A percentile compares a stretch with the other conserved stretches of the same genome.
phyloP scores from a whole-genome alignment of 2,329 filamentous ascomycete genomes.

The Sporothrix dimorphospora region DNA sequence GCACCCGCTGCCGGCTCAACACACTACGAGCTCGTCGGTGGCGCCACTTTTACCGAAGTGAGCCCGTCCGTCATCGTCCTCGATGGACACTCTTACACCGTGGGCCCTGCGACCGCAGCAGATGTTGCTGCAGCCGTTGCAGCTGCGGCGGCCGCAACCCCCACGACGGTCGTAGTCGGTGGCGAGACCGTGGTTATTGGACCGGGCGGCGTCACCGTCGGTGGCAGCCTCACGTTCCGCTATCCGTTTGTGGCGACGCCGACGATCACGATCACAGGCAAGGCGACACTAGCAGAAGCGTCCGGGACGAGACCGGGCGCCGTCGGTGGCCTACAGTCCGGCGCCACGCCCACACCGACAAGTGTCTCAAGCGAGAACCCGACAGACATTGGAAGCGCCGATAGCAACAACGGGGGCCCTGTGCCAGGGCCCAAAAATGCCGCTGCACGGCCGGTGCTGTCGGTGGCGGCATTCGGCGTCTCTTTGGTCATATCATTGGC shows the following conservation, averaged over 20 bases:
- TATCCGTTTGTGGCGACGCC: slow-evolving; percentile 49
- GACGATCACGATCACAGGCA: slow-evolving; percentile 45
- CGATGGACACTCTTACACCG: slow-evolving; percentile 53
- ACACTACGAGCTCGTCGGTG: slow-evolving; percentile 54
- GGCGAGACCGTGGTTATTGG: slow-evolving; percentile 52
- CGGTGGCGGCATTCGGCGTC: background rate
- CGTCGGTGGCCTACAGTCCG: background rate
- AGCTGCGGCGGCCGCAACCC: background rate
- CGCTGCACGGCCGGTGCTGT: background rate
- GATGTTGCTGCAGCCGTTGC: slow-evolving; percentile 45
- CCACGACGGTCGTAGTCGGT: slow-evolving; percentile 48
- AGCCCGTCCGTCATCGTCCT: slow-evolving; percentile 55
- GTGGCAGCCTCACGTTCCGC: slow-evolving; percentile 47
- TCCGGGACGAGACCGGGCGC: background rate
- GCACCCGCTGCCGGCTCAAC: slow-evolving; percentile 45
- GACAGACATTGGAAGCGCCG: background rate
- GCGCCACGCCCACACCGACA: background rate
- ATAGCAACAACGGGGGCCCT: background rate
- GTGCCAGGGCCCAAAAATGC: background rate
- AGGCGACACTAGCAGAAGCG: background rate
- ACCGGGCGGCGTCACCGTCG: slow-evolving; percentile 52
- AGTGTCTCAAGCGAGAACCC: background rate
- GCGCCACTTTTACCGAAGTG: slow-evolving; percentile 56
- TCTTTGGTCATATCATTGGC: background rate
- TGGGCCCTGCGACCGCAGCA: slow-evolving; percentile 52